Percentiles rank a stretch among this genome's conserved stretches.
These are phyloP conservation scores for Fusarium agapanthi DNA, from an alignment of 2,329 filamentous ascomycete genomes.

Conservation along the genomic window DNA sequence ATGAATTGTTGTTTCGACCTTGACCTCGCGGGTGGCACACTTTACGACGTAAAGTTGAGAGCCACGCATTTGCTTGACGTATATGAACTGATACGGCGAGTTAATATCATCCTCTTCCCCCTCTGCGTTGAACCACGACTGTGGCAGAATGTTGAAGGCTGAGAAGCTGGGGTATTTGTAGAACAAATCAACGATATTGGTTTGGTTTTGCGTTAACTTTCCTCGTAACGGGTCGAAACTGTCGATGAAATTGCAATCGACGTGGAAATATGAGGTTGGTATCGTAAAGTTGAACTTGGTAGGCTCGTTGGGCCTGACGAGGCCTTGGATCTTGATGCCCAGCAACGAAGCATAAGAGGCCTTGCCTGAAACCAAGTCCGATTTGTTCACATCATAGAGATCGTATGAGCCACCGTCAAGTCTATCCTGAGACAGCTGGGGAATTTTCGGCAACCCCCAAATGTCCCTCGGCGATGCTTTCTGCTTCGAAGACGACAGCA, in stretches of 20 bases:
- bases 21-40: background rate
- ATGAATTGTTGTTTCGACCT: background rate
- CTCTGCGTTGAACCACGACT: background rate
- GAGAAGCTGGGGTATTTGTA: background rate
- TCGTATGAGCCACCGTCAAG: background rate
- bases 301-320: background rate
- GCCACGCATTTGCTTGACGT: background rate
- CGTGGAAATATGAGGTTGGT: background rate
- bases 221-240: background rate
- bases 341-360: background rate
- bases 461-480: background rate
- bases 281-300: background rate
- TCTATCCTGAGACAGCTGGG: background rate
- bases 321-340: background rate
- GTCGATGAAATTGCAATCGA: background rate
- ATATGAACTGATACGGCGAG: background rate
- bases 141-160: background rate
- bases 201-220: background rate
- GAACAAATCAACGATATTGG: rapidly evolving
- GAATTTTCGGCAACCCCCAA: background rate
- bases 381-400: background rate
- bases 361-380: background rate
- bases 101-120: background rate
- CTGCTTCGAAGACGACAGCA: background rate
- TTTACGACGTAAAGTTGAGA: background rate